Percentiles rank a stretch among this genome's conserved stretches.
phyloP scores from a whole-genome alignment of 179 eudicot genomes.

The Monotropa hypopitys region DNA sequence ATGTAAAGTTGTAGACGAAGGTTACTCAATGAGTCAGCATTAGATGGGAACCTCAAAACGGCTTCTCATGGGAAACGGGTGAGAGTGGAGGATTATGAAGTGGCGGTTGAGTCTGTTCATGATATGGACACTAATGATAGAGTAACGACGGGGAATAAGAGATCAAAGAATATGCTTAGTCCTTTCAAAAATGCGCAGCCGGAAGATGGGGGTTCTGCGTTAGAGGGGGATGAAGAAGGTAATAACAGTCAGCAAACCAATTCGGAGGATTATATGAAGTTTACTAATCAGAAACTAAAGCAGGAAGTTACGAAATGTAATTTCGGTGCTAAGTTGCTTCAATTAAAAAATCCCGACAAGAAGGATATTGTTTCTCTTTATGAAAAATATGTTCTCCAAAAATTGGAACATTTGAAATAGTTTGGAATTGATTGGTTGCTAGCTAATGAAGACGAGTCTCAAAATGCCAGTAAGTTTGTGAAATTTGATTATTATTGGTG shows the following conservation, averaged over 20 bases:
- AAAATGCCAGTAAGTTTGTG: not conserved
- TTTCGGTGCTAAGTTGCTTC: conserved; percentile 72
- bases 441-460: not conserved
- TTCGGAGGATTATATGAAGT: conserved; percentile 54
- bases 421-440: not conserved
- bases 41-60: conserved; percentile 63
- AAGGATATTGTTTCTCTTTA: conserved; percentile 72
- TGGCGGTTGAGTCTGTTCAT: conserved; percentile 49
- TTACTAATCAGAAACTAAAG: conserved; percentile 65
- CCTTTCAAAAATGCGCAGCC: conserved; percentile 32
- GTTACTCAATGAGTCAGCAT: conserved; percentile 52
- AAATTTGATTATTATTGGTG: not conserved
- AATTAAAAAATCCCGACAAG: conserved; percentile 60
- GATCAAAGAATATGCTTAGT: conserved; percentile 52
- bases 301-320: conserved; percentile 65
- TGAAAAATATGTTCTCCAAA: conserved; percentile 57
- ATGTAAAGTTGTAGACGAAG: conserved; percentile 55
- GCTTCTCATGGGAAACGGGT: conserved; percentile 64
- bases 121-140: conserved; percentile 31
- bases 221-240: conserved; percentile 8
- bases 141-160: conserved; percentile 39
- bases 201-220: conserved; percentile 58
- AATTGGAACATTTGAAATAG: conserved; percentile 10
- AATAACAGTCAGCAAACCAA: conserved; percentile 43
- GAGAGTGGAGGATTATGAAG: conserved; percentile 59